Evolutionary conservation across 2,329 filamentous ascomycete species (phyloP), one percentile per base, ranked within the genome.

Genomic region (Pseudogymnoascus pannorum): DNA sequence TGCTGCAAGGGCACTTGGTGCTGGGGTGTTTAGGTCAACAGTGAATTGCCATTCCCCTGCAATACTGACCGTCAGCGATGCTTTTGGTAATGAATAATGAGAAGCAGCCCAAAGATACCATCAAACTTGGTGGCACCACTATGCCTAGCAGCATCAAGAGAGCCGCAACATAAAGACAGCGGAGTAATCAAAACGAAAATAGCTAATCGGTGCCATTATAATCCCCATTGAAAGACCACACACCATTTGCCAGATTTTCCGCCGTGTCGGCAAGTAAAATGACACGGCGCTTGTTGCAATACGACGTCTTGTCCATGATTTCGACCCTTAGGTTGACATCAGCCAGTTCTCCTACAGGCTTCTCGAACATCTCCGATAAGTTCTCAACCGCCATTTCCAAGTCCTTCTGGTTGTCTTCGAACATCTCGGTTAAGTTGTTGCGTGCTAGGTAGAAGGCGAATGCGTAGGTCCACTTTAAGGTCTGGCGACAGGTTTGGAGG

Each of bases 311-410:
- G 75, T 99, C 93, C 86, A 99, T 90, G 71, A 99, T 99, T 66
- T 97, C 93, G 5, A 96, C 91, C 78, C 97, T 97, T 63, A 97
- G 80, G 75, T 96, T 96, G n/a, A 91, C 73, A 51, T 88, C 85
- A 3, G 91, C 84, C 16, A 99, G 79, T 69, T 97, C 92, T 40
- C 86, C 78, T n/a, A 93, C 91, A 0, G 92, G 91, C 78, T 96
- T 97, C 81, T 99, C 94, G 67, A 99, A 99, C 91, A 99, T 96
- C 75, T 96, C 92, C n/a, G 91, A 96, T 66, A 99, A 77, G 62
- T 90, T 92, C 77, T 99, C 94, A 0, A 97, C 94, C 0, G 94
- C 93, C 86, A 99, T 89, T 75, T 99, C 94, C 22, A 99, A 78
- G 72, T 99, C 94, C 75, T 96, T 96, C 71, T 99, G 94, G 73